Evolutionary conservation across 1,284 basidiomycete genomes (phyloP), one percentile per base, ranked within the genome.

Genomic region (Pisolithus thermaeus): DNA sequence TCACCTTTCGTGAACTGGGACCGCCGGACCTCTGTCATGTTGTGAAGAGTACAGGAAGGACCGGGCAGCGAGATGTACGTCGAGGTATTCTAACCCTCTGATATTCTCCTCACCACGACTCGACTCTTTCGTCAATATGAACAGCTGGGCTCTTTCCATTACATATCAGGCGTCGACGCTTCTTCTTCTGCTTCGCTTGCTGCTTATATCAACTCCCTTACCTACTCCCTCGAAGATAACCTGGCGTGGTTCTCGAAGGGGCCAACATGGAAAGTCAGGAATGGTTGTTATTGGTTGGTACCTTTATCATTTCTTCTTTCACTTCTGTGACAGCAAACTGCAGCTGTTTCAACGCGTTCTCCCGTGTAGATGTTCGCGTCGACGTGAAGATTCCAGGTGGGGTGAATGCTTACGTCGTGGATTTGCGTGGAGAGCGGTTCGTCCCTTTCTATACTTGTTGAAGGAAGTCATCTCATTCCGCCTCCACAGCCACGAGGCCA

Each of bases 371-470:
- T 63, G 86, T 99, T 23, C 83, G 96, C 40, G 95, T 99, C 7
- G 96, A 99, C 59, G 97, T 98, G 52, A 96, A 96, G 70, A 99
- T 99, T 48, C 97, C 97, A 0, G 96, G 96, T 40, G 95, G 95
- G 23, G 97, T 99, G 2, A 84, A 90, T 60, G 91, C 96, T 7
- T 98, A 97, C 68, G 87, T 92, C 27, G 86, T 99, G 23, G 97
- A 99, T 70, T 70, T 97, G 50, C 84, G 96, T 23, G 96, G 97
- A 22, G 95, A 99, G 67, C 77, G 90, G 91, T 92, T 61, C 58
- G 83, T 72, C 35, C 23, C 28, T 42, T 32, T 48, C 30, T 16
- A 37, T 20, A 36, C 45, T 42, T 35, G 4, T 27, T 16, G 4
- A 23, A 14, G 28, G 35, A 37, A n/a, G 12, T 11, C 37, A 6